Evolutionary conservation across 1,139 yeast species (phyloP).

Genomic region (Geotrichum cucujoidarum): DNA sequence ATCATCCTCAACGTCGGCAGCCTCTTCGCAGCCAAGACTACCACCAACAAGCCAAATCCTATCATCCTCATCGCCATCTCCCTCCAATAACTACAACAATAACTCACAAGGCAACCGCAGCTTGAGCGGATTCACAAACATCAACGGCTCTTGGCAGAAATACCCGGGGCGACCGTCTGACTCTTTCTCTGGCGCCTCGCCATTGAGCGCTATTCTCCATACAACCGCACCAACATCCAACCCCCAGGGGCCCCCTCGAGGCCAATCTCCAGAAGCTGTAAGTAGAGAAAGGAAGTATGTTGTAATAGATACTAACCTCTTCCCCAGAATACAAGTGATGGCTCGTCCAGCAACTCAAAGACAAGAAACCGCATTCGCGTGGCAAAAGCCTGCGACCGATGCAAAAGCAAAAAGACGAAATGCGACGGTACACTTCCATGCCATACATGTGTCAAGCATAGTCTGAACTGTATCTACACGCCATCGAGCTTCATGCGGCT

Average conservation of each 20-base stretch:
- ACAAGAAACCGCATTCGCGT: conserved; percentile 34
- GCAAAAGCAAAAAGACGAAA: conserved; percentile 57
- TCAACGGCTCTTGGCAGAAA: too few relatives aligned
- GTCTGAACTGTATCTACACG: conserved; percentile 41
- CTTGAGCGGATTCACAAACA: too few relatives aligned
- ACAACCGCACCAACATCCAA: not conserved
- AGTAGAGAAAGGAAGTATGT: not conserved
- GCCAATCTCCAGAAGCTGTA: conserved; percentile 4
- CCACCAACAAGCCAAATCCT: too few relatives aligned
- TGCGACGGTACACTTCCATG: conserved; percentile 60
- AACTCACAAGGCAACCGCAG: too few relatives aligned
- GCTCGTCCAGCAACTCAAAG: not conserved
- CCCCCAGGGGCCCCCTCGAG: not conserved
- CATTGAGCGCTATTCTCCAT: too few relatives aligned
- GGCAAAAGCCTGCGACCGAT: conserved; percentile 56
- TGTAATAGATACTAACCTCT: not conserved
- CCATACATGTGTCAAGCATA: conserved; percentile 45
- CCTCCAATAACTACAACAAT: too few relatives aligned
- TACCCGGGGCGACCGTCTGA: too few relatives aligned
- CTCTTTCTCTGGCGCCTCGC: too few relatives aligned
- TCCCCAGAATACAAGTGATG: not conserved
- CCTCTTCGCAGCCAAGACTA: too few relatives aligned
- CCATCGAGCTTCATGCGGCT: conserved; percentile 5
- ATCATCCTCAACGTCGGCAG: too few relatives aligned
- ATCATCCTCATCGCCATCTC: too few relatives aligned